Base-by-base conservation (phyloP, 2,329 filamentous ascomycete species). In the Monosporascus cannonballus region DNA sequence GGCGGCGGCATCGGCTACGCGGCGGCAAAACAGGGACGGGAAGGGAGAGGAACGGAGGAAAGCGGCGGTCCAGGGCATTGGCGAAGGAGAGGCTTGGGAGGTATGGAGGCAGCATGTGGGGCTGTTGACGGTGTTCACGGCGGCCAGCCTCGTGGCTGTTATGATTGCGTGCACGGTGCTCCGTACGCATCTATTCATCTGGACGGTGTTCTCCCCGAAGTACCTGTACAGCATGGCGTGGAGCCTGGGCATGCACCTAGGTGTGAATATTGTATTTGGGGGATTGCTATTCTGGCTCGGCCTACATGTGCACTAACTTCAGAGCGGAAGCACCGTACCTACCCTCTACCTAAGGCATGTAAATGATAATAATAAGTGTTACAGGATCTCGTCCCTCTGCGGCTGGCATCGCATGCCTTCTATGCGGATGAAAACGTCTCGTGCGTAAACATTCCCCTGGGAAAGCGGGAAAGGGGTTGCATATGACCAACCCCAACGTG, bases 201-300 rank as follows among this genome's bases (percentile, higher is more conserved):
- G 94, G 94, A 97, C 93, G 1, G 94, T 99, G 11, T 99, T 99
- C 70, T 96, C 90, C 58, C 94, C 94, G 0, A 99, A 97, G 70
- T 97, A 92, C 69, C 73, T 99, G 59, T 99, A 96, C 68, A 89
- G 85, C 58, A 87, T 94, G 77, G 90, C 87, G 15, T 99, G 94
- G 95, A 84, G 81, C 56, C 65, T 93, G 46, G 89, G 83, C 7
- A 90, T 92, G 73, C 93, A 99, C 79, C 67, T 92, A 55, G 66
- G 80, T 38, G 75, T 93, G 44, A 91, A 93, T 67, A 61, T 92
- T 36, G 74, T 80, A 5, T 60, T 86, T 44, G 84, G 83, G 1
- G 76, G 83, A 30, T 50, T 81, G 38, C 60, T 89, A 47, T 84
- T 79, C 64, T 79, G 76, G 74, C 53, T 84, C 15, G 78, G 75